These are phyloP conservation scores for Aspergillus hiratsukae DNA, from an alignment of 2,329 filamentous ascomycete genomes.

Conservation along the genomic window DNA sequence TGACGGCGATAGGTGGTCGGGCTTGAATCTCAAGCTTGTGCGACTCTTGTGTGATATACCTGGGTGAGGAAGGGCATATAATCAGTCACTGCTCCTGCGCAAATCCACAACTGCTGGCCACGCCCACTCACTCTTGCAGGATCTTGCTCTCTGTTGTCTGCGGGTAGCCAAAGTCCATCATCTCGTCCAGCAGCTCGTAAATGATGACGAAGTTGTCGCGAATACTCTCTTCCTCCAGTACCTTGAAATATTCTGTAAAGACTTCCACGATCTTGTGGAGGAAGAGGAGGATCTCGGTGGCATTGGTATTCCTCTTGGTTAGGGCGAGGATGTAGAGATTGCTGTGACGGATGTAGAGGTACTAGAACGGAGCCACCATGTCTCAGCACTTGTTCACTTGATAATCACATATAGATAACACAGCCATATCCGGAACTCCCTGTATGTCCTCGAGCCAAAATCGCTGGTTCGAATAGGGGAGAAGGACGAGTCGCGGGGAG, in stretches of 20 bases:
- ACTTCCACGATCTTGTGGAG: constrained; percentile 97
- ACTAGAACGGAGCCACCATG: constrained; percentile 49
- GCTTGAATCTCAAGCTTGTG: constrained; percentile 98
- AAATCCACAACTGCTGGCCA: background rate
- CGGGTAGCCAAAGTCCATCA: constrained; percentile 99
- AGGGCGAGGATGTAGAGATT: constrained; percentile 97
- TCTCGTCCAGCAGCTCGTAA: constrained; percentile 96
- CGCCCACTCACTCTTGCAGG: constrained; percentile 67
- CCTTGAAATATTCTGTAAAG: constrained; percentile 99
- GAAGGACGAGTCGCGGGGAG: constrained; percentile 5
- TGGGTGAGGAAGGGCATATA: constrained; percentile 19
- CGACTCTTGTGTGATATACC: constrained; percentile 96
- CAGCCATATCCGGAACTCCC: background rate
- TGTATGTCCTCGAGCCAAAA: background rate
- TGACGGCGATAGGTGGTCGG: constrained; percentile 92
- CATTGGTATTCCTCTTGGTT: constrained; percentile 98
- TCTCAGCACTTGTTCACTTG: constrained; percentile 14
- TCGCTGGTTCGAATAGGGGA: constrained; percentile 16
- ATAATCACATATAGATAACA: constrained; percentile 7
- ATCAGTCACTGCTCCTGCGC: constrained; percentile 1
- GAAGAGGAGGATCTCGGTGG: constrained; percentile 96
- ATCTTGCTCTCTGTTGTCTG: constrained; percentile 99
- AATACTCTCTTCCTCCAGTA: constrained; percentile 96
- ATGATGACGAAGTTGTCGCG: constrained; percentile 99
- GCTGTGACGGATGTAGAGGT: constrained; percentile 98